Evolutionary conservation across 495 filamentous ascomycete species (phyloP).

Genomic region (Aspergillus saccharolyticus): DNA sequence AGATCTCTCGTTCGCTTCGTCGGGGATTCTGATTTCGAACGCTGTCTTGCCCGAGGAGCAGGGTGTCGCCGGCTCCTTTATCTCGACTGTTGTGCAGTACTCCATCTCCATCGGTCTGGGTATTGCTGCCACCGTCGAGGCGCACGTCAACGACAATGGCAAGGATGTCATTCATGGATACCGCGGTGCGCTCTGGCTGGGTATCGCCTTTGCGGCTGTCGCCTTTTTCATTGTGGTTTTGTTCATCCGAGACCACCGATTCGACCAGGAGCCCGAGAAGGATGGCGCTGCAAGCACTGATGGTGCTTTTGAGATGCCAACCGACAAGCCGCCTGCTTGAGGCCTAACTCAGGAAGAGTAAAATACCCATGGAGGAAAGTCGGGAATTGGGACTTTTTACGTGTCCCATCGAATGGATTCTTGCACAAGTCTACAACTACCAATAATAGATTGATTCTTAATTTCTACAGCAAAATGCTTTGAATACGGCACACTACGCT

Average conservation of each 20-base stretch:
- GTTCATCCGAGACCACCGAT: conserved; percentile 20
- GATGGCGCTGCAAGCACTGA: neutral
- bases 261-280: conserved; percentile 5
- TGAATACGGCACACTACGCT: no score
- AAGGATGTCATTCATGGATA: conserved; percentile 29
- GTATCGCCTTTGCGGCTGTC: conserved; percentile 18
- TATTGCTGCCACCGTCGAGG: conserved; percentile 44
- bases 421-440: no score
- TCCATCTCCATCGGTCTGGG: conserved; percentile 44
- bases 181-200: conserved; percentile 22
- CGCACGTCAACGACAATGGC: conserved; percentile 23
- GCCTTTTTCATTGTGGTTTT: conserved; percentile 19
- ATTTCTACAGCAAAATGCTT: no score
- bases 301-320: neutral
- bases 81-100: conserved; percentile 44
- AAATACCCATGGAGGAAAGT: no score
- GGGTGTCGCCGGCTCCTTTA: conserved; percentile 39
- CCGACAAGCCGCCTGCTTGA: neutral
- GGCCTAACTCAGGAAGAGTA: no score
- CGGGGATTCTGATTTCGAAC: conserved; percentile 39
- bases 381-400: no score
- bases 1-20: conserved; percentile 47
- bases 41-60: conserved; percentile 38
- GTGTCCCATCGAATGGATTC: no score
- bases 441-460: no score